These are phyloP conservation scores for Podila epicladia DNA, from an alignment of 192 early-diverging fungal species.

Conservation along the genomic window DNA sequence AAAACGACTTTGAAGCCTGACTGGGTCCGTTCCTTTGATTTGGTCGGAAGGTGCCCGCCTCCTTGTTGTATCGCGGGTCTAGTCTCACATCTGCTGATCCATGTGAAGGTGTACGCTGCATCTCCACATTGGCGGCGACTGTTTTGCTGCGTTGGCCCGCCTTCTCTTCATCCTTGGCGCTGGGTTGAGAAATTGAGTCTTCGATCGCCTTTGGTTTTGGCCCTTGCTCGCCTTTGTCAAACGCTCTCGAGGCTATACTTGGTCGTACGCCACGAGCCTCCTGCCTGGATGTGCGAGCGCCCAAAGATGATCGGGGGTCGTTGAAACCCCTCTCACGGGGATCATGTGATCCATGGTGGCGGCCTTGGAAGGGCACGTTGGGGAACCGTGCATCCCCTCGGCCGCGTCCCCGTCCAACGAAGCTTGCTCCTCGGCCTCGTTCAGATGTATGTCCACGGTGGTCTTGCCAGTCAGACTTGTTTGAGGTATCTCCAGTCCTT, in stretches of 20 bases:
- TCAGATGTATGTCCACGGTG: neutral
- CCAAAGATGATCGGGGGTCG: neutral
- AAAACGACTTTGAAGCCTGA: too few relatives aligned
- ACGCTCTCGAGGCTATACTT: neutral
- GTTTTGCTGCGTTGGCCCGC: too few relatives aligned
- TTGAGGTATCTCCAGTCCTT: neutral
- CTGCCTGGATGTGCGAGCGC: neutral
- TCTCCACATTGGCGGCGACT: neutral
- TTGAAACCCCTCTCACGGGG: neutral
- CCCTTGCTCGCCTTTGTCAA: neutral
- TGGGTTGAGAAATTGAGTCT: neutral
- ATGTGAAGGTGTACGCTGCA: neutral
- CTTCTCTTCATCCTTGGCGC: neutral
- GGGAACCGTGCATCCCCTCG: neutral
- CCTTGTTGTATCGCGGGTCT: slow-evolving; percentile 13
- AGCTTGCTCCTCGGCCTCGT: neutral
- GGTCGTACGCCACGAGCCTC: neutral
- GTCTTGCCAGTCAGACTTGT: neutral
- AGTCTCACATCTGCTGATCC: slow-evolving; percentile 11
- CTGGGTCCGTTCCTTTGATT: neutral
- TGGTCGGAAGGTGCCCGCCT: neutral
- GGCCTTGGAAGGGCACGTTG: neutral
- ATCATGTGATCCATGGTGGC: neutral
- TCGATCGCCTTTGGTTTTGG: neutral
- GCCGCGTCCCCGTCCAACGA: neutral